phyloP scores from a whole-genome alignment of 139 green algal genomes.

The Chlamydomonas sp. region DNA sequence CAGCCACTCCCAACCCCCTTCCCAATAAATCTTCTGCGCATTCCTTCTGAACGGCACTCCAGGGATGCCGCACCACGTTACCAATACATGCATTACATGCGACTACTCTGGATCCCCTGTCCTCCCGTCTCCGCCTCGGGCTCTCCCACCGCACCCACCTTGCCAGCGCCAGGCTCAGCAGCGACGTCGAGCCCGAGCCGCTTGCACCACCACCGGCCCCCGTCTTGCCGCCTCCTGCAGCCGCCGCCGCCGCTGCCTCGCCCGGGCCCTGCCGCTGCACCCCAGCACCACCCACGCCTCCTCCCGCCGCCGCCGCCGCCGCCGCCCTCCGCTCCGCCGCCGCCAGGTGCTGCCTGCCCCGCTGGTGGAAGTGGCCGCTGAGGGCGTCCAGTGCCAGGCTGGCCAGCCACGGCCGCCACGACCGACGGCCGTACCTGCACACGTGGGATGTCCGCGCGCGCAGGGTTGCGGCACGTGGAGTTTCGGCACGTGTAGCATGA shows the following conservation, averaged over 20 bases:
- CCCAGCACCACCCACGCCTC: background rate
- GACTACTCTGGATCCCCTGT: no score
- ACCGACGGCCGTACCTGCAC: conserved; percentile 40
- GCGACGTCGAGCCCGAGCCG: conserved; percentile 17
- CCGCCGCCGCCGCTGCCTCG: background rate
- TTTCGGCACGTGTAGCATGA: background rate
- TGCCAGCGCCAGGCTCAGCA: conserved; percentile 41
- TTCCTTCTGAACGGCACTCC: no score
- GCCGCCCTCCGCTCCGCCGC: background rate
- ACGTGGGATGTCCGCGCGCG: background rate
- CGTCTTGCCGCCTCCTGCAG: background rate
- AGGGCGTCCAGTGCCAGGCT: conserved; percentile 46
- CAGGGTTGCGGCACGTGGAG: background rate
- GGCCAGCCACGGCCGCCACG: conserved; percentile 46
- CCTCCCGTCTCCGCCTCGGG: no score
- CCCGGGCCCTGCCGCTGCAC: background rate
- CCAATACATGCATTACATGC: no score
- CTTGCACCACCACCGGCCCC: background rate
- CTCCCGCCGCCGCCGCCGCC: no score
- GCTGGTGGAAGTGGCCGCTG: conserved; percentile 19
- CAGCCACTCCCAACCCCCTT: no score
- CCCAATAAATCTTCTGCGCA: no score
- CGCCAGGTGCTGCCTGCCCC: conserved; percentile 37
- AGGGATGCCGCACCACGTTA: no score
- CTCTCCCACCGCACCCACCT: conserved; percentile 19